Evolutionary conservation across 2,329 filamentous ascomycete species (phyloP).

Genomic region (Diaporthe humulicola): DNA sequence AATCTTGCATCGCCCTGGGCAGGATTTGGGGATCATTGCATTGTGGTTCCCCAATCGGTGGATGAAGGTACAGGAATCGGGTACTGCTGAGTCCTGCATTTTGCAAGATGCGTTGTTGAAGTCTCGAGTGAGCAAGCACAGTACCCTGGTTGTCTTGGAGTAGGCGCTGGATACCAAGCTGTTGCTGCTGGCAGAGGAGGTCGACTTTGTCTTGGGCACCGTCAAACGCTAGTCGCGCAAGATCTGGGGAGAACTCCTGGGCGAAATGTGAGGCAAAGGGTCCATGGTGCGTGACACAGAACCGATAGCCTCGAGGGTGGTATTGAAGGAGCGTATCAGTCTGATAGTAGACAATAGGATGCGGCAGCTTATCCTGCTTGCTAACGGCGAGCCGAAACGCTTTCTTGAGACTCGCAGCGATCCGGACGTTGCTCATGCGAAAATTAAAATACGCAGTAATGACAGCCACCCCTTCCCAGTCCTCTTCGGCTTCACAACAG

Average conservation of each 20-base stretch:
- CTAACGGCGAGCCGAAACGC: not conserved
- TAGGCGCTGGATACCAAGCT: slow-evolving; percentile 8
- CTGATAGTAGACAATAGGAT: slow-evolving; percentile 18
- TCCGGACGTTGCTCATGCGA: not conserved
- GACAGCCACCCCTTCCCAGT: not conserved
- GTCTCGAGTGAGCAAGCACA: slow-evolving; percentile 1
- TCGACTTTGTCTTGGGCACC: slow-evolving; percentile 7
- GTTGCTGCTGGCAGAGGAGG: not conserved
- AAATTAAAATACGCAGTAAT: slow-evolving; percentile 1
- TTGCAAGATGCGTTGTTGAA: slow-evolving; percentile 12
- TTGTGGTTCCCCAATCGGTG: not conserved
- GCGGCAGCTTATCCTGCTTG: not conserved
- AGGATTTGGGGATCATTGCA: not conserved
- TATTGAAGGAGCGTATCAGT: slow-evolving; percentile 15
- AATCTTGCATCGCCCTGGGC: not conserved
- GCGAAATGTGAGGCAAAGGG: slow-evolving; percentile 10
- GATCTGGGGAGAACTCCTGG: slow-evolving; percentile 2
- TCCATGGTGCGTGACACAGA: slow-evolving; percentile 19
- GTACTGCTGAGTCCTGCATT: not conserved
- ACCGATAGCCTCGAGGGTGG: slow-evolving; percentile 13
- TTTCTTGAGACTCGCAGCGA: not conserved
- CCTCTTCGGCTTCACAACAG: slow-evolving; percentile 3
- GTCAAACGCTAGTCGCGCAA: slow-evolving; percentile 1
- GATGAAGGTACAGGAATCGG: not conserved
- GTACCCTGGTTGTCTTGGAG: not conserved